A percentile compares a stretch with the other conserved stretches of the same genome.
phyloP scores from a whole-genome alignment of 768 basidiomycete genomes.

The Hortiboletus flavorubellus region DNA sequence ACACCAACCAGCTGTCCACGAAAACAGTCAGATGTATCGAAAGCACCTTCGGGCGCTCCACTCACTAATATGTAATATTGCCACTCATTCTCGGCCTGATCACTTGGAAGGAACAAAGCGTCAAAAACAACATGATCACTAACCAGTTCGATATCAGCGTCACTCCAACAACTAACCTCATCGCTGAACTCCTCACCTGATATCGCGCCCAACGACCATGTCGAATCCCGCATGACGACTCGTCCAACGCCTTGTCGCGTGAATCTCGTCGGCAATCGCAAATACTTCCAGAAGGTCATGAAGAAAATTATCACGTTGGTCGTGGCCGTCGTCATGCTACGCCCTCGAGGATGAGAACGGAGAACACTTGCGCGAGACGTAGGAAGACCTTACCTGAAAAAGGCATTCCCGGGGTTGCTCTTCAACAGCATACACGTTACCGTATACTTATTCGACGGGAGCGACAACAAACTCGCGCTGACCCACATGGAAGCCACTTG shows the following conservation, averaged over 20 bases:
- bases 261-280: constrained; percentile 11
- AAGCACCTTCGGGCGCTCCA: not conserved
- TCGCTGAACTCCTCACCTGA: constrained; percentile 2
- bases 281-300: constrained; percentile 20
- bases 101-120: constrained; percentile 11
- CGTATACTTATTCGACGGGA: constrained; percentile 10
- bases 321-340: constrained; percentile 19
- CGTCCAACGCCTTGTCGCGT: constrained; percentile 1
- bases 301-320: constrained; percentile 11
- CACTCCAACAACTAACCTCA: not conserved
- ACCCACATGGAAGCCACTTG: constrained; percentile 18
- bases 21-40: not conserved
- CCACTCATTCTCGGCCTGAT: constrained; percentile 12
- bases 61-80: constrained; percentile 24
- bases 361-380: not conserved
- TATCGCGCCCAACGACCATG: constrained; percentile 4
- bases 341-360: not conserved
- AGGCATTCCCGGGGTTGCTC: constrained; percentile 12
- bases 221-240: constrained; percentile 18
- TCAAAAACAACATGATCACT: constrained; percentile 20
- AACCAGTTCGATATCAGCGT: not conserved
- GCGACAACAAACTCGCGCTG: constrained; percentile 9
- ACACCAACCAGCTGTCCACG: constrained; percentile 19
- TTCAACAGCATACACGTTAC: constrained; percentile 15
- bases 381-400: constrained; percentile 16